A percentile compares a stretch with the other conserved stretches of the same genome.
These are phyloP conservation scores for Erodium moschatum DNA, from an alignment of 441 rosid species.

Conservation along the genomic window DNA sequence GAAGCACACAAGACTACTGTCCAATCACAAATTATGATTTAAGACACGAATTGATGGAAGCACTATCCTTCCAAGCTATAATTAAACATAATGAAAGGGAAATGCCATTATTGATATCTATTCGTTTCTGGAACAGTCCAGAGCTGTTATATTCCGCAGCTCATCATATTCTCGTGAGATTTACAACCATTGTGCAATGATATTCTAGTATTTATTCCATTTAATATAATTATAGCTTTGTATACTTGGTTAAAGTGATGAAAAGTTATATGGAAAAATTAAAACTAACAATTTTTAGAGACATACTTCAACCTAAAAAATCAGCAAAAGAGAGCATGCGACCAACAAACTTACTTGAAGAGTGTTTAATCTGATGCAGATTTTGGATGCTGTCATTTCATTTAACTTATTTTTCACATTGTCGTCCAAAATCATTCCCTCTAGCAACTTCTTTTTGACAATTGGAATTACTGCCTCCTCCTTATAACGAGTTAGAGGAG, in stretches of 20 bases:
- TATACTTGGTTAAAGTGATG: neutral
- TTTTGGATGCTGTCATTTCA: constrained; percentile 64
- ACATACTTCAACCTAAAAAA: constrained; percentile 9
- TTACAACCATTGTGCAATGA: neutral
- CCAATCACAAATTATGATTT: too few relatives aligned
- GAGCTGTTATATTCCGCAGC: too few relatives aligned
- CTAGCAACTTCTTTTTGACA: constrained; percentile 58
- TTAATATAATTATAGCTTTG: neutral
- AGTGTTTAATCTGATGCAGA: constrained; percentile 84
- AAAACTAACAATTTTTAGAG: neutral
- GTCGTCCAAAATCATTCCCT: constrained; percentile 41
- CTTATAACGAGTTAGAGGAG: constrained; percentile 89
- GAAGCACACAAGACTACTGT: too few relatives aligned
- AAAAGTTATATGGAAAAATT: neutral
- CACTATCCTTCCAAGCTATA: too few relatives aligned
- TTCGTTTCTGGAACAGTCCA: too few relatives aligned
- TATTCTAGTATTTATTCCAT: neutral
- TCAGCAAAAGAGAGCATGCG: neutral
- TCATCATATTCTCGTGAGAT: too few relatives aligned
- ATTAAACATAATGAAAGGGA: too few relatives aligned
- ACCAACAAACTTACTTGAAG: constrained; percentile 53
- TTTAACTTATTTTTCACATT: constrained; percentile 45
- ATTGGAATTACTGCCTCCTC: constrained; percentile 54
- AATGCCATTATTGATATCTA: too few relatives aligned
- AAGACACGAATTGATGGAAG: too few relatives aligned